Conservation (phyloP, 2,329 filamentous ascomycete genomes). For the Cladosporium sp. region DNA sequence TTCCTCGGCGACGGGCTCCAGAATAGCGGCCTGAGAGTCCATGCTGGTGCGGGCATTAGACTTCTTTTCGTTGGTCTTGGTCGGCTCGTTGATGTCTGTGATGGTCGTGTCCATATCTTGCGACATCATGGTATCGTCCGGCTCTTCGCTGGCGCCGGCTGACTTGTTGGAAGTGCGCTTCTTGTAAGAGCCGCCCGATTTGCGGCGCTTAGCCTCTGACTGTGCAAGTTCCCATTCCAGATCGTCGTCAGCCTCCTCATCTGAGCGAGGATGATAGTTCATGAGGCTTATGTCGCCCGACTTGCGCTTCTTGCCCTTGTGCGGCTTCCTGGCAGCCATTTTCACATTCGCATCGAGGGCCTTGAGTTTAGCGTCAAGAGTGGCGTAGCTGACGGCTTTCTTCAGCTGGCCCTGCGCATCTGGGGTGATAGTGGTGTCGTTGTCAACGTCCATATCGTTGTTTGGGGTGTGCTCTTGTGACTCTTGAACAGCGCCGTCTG, state of each 20-base stretch:
- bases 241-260: conserved; percentile 11
- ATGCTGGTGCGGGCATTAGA: conserved; percentile 16
- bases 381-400: conserved; percentile 9
- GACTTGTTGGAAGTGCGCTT: conserved; percentile 11
- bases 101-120: conserved; percentile 10
- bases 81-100: conserved; percentile 18
- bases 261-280: conserved; percentile 25
- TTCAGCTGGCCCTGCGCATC: not conserved
- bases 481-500: not conserved
- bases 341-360: conserved; percentile 24
- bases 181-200: conserved; percentile 20
- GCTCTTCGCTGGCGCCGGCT: not conserved
- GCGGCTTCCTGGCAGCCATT: conserved; percentile 18
- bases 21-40: conserved; percentile 23
- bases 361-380: conserved; percentile 28
- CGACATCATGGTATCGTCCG: not conserved
- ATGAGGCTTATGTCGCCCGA: conserved; percentile 20
- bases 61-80: not conserved
- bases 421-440: conserved; percentile 1
- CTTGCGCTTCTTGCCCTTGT: conserved; percentile 38
- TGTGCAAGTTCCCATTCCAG: conserved; percentile 21
- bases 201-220: conserved; percentile 29
- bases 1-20: conserved; percentile 32
- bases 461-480: not conserved
- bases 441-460: conserved; percentile 13